phyloP scores from a whole-genome alignment of 495 filamentous ascomycete species.

The Neurospora sp. region DNA sequence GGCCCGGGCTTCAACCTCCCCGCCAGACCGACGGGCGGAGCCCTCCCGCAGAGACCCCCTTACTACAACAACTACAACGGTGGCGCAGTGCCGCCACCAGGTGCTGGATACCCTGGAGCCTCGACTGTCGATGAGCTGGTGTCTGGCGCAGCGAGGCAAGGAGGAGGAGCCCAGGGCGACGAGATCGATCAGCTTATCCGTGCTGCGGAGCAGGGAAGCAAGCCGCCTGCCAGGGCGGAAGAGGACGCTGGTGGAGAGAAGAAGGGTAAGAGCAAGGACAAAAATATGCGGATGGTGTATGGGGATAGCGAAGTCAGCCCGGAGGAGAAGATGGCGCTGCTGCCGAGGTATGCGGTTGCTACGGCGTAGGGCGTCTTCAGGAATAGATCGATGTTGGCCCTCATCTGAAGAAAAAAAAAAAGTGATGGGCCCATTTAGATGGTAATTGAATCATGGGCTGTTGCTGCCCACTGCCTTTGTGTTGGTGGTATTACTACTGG shows the following conservation, averaged over 20 bases:
- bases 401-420: not conserved
- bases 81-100: conserved; percentile 3
- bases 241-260: conserved; percentile 50
- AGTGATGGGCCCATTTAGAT: not conserved
- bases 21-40: conserved; percentile 27
- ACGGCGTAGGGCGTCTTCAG: not conserved
- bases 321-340: conserved; percentile 74
- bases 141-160: conserved; percentile 34
- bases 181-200: conserved; percentile 49
- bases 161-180: conserved; percentile 26
- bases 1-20: conserved; percentile 26
- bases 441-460: not conserved
- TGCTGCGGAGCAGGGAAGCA: conserved; percentile 48
- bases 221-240: conserved; percentile 34
- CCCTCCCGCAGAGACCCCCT: conserved; percentile 26
- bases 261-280: conserved; percentile 60
- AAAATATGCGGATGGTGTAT: conserved; percentile 64
- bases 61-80: conserved; percentile 14
- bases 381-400: not conserved
- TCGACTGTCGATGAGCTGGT: conserved; percentile 57
- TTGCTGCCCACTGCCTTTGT: not conserved
- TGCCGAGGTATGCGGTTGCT: conserved; percentile 52
- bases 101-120: conserved; percentile 5
- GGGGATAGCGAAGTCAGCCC: conserved; percentile 68
- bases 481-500: not conserved